These are phyloP conservation scores for Primulina huaijiensis DNA, from an alignment of 257 asterid species.

Conservation along the genomic window DNA sequence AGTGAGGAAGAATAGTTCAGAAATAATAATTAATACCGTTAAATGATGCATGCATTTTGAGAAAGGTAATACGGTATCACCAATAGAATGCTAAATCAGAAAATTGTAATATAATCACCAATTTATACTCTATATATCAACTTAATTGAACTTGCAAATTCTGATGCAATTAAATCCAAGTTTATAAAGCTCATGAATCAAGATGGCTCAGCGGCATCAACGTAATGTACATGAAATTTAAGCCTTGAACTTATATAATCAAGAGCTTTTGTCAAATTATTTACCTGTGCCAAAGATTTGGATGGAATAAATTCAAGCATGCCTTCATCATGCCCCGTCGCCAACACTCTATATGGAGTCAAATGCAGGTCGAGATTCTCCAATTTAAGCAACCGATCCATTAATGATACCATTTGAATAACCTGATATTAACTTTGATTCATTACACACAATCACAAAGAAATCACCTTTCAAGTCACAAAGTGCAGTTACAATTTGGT, in stretches of 20 bases:
- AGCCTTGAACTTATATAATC: constrained; percentile 10
- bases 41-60: neutral
- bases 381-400: constrained; percentile 95
- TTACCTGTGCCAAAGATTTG: constrained; percentile 92
- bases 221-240: neutral
- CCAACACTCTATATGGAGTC: constrained; percentile 94
- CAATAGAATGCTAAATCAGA: constrained; percentile 1
- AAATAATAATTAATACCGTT: constrained; percentile 2
- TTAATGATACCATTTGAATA: constrained; percentile 92
- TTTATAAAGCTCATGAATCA: neutral
- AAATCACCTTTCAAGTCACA: neutral
- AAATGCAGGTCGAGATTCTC: constrained; percentile 95
- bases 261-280: constrained; percentile 4
- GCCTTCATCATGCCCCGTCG: constrained; percentile 99
- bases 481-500: neutral
- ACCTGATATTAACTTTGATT: constrained; percentile 46
- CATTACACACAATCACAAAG: constrained; percentile 14
- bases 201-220: constrained; percentile 17
- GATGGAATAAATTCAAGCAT: constrained; percentile 97
- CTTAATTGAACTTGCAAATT: neutral
- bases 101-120: neutral
- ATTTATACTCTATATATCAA: neutral
- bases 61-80: neutral
- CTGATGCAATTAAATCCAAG: neutral
- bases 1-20: constrained; percentile 14